These are phyloP conservation scores for Boletus insuetus DNA, from an alignment of 768 basidiomycete genomes.

Conservation along the genomic window DNA sequence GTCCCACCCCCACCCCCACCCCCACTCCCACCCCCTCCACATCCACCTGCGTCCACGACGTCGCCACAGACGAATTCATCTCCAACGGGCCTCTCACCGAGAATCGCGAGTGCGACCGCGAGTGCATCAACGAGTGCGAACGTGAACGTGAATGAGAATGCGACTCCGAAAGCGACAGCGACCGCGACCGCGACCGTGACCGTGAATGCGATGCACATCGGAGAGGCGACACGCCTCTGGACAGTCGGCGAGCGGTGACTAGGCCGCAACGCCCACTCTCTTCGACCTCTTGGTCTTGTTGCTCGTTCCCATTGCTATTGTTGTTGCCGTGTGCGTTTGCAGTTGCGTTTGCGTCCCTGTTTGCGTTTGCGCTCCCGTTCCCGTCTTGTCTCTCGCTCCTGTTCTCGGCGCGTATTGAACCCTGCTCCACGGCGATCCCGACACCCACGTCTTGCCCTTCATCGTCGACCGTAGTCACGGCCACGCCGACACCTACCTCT, in stretches of 20 bases:
- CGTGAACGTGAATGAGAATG: slow-evolving; percentile 1
- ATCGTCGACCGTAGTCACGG: slow-evolving; percentile 13
- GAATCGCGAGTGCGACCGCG: slow-evolving; percentile 14
- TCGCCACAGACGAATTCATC: slow-evolving; percentile 24
- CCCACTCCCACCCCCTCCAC: not conserved
- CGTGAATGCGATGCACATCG: not conserved
- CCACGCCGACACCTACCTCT: slow-evolving; percentile 13
- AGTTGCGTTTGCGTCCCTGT: too few species aligned
- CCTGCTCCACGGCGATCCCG: not conserved
- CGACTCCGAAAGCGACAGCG: too few species aligned
- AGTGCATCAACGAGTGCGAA: slow-evolving; percentile 9
- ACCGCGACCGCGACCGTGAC: not conserved
- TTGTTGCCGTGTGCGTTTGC: too few species aligned
- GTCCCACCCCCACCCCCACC: slow-evolving; percentile 3
- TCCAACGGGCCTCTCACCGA: slow-evolving; percentile 14
- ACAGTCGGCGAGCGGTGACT: not conserved
- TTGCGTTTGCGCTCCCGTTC: too few species aligned
- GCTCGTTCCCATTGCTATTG: too few species aligned
- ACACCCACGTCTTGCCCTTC: not conserved
- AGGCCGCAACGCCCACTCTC: not conserved
- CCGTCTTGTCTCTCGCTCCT: not conserved
- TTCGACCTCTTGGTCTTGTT: not conserved
- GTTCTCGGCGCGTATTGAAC: not conserved
- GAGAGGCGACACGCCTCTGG: too few species aligned
- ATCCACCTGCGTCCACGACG: slow-evolving; percentile 29